Evolutionary conservation across 345 rosid species (phyloP), one percentile per base, ranked within the genome.

Genomic region (Conringia planisiliqua): DNA sequence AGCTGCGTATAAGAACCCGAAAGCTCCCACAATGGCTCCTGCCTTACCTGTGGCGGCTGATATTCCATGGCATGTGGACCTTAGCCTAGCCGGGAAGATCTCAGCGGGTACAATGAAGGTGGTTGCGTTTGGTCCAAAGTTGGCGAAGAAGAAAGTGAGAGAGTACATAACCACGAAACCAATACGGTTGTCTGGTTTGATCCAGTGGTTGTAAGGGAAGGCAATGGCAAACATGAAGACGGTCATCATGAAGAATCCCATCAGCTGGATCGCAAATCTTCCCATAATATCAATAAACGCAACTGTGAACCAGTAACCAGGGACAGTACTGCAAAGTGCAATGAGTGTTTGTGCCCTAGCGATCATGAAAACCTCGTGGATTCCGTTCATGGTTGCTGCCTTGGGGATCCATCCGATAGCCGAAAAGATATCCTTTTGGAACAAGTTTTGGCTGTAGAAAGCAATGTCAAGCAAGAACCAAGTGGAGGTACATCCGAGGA

Each of bases 41-140:
- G 86, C 85, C 71, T 90, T 87, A 4, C 96, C 93, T 0, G 89
- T 46, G 0, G 91, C 93, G 0, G 90, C 91, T 10, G 91, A 88
- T 79, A 88, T 88, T 4, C 96, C 92, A 1, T 90, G 92, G 78
- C 96, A 85, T 4, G 88, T 90, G 0, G 96, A 88, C 73, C 93
- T 83, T 35, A 85, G 29, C 63, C 93, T 85, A 0, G 93, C 90
- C 0, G 91, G 96, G 81, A 89, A 90, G 6, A 89, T 87, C 79
- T 89, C 94, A 0, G 90, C 94, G 0, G 92, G 94, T 29, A 86
- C 90, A 4, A 86, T 78, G 51, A 86, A 90, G 3, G 96, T 90
- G 2, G 91, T 88, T 32, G 93, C 86, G 7, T 86, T 90, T 1
- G 96, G 93, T 3, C 91, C 91, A 6, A 90, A 90, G 43, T 90